Evolutionary conservation across 176 grass and related monocot genomes (phyloP), one percentile per base, ranked within the genome.

Genomic region (Secale cereale): DNA sequence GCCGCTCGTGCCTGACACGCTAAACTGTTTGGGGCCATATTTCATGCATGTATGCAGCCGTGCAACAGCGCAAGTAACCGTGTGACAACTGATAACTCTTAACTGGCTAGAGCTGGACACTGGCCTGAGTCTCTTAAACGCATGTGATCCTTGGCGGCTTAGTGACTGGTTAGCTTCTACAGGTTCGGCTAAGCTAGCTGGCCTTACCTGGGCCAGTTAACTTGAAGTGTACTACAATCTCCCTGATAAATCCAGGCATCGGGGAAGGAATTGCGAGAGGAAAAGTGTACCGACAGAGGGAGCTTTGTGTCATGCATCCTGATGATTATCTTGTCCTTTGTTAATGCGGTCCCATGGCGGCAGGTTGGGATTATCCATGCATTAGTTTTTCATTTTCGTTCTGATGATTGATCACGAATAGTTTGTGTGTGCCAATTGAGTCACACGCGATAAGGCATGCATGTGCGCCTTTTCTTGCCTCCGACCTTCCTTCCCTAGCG

Each of bases 241-340:
- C 10, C 36, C 8, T 39, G 32, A 62, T 70, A 70, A 39, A 13
- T 19, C 37, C 27, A 13, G 60, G 45, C 61, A 48, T 28, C 29
- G 8, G 6, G 32, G 28, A 70, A 6, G 17, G 3, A 69, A 69
- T 62, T 61, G 20, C 66, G 33, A 39, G 8, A 37, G 45, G 45
- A 61, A 35, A 79, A 52, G 10, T 6, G 30, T 8, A 4, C 32
- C 19, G 32, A 33, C 35, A 19, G 2, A 6, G n/a, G 50, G 37
- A 23, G 62, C 83, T 81, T 69, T 19, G 12, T 77, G 63, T 62
- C 70, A 70, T 52, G 78, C 56, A 78, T 61, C 23, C 15, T 81
- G 8, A 82, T 70, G 39, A 68, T 78, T 86, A 78, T 71, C 71
- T 78, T 78, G 31, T 77, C 59, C 29, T 15, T 64, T 62, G 52